Base-by-base conservation (phyloP, 768 basidiomycete species). In the Lactarius akahatsu region DNA sequence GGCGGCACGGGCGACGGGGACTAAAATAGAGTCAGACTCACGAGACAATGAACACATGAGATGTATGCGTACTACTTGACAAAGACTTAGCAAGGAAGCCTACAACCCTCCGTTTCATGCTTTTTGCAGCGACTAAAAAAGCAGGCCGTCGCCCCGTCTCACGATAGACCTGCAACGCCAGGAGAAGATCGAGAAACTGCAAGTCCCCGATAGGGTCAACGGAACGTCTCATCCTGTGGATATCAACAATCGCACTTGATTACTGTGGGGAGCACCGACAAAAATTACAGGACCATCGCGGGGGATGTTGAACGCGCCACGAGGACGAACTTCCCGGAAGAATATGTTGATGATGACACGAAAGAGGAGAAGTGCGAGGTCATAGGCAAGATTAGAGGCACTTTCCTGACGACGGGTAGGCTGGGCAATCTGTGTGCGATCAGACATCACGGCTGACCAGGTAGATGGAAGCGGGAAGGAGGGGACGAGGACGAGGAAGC, bases 231-330 rank as follows among this genome's bases (percentile, higher is more conserved):
- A 38, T 59, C 38, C 56, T 40, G 34, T 60, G 13, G 20, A 47
- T 5, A 20, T 11, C 3, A 45, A 40, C 8, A 50, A 38, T 40
- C 78, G 52, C 72, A 88, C 93, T 79, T 95, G 93, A 75, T 97
- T 97, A 73, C 88, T 86, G 77, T 97, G 96, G 55, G 95, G 95
- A 15, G 92, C 96, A 54, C 86, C 94, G 59, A 94, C 96, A 76
- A 98, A 96, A 69, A 98, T 92, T 63, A 96, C 85, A 11, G 96
- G 91, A 0, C 94, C 96, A 66, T 91, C 83, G 63, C 82, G 83
- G 23, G 96, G 96, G 67, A 98, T 92, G 75, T 97, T 91, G 83
- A 90, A 98, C 36, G 94, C 90, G 58, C 96, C 92, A 74, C 96
- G 81, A 2, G 94, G 92, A 62, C 96, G 85, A 71, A 98, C 89